phyloP scores from a whole-genome alignment of 2,329 filamentous ascomycete species.

The Torrubiella hemipterigena region DNA sequence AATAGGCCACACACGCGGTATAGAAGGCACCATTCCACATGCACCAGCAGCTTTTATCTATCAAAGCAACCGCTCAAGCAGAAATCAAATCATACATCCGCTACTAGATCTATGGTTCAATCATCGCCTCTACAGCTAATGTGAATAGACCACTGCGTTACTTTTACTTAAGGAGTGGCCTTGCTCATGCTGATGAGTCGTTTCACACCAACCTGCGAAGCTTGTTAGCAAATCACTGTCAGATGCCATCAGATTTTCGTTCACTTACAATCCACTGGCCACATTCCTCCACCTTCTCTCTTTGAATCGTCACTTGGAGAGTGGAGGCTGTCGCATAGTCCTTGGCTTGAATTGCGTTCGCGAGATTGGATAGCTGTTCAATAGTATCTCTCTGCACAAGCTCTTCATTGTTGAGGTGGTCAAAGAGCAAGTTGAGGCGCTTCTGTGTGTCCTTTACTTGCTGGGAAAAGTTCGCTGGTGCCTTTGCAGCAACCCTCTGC shows the following conservation, averaged over 20 bases:
- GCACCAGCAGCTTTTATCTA: no score
- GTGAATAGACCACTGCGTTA: conserved; percentile 9
- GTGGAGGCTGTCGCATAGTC: conserved; percentile 56
- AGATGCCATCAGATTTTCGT: not conserved
- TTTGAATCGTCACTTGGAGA: conserved; percentile 64
- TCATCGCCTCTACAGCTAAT: no score
- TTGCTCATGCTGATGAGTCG: conserved; percentile 70
- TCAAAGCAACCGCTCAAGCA: no score
- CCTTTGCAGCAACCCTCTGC: conserved; percentile 75
- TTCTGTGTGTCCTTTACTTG: conserved; percentile 94
- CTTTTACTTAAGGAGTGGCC: conserved; percentile 44
- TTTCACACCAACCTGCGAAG: conserved; percentile 57
- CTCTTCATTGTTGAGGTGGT: conserved; percentile 94
- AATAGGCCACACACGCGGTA: no score
- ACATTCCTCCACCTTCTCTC: conserved; percentile 67
- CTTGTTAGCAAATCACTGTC: conserved; percentile 23
- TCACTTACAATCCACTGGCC: conserved; percentile 74
- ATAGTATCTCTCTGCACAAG: conserved; percentile 72
- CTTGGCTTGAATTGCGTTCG: conserved; percentile 53
- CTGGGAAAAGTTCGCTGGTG: conserved; percentile 72
- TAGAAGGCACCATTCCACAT: no score
- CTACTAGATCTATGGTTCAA: no score
- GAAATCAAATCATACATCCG: no score
- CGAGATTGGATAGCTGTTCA: conserved; percentile 50
- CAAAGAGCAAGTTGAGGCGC: conserved; percentile 84